Percentiles rank a stretch among this genome's conserved stretches.
Evolutionary conservation across 2,329 filamentous ascomycete genomes (phyloP).

Genomic region (Scytalidium lignicola): DNA sequence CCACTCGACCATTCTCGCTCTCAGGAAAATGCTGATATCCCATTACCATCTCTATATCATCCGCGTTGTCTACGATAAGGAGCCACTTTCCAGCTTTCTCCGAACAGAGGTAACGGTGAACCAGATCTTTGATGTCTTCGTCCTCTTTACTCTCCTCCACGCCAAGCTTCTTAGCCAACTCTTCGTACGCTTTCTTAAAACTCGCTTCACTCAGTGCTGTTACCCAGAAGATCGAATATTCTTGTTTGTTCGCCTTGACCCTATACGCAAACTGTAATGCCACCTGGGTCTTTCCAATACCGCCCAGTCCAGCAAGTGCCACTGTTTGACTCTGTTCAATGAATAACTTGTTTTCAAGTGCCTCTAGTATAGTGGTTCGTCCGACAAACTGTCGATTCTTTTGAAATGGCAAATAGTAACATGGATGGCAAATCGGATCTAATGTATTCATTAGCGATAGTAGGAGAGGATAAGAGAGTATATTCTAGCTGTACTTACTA

Average conservation of each 20-base stretch:
- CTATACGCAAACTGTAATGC: constrained; percentile 23
- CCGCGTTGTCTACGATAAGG: constrained; percentile 1
- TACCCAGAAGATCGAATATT: constrained; percentile 25
- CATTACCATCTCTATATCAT: constrained; percentile 3
- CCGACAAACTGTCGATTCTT: constrained; percentile 8
- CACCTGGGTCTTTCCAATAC: constrained; percentile 25
- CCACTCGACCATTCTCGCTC: constrained; percentile 4
- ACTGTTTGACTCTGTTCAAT: constrained; percentile 6
- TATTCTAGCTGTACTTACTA: constrained; percentile 11
- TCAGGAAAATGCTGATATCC: constrained; percentile 3
- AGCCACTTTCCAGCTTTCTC: constrained; percentile 8
- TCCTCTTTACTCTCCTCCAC: constrained; percentile 4
- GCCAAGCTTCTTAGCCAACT: constrained; percentile 7
- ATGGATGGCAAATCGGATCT: constrained; percentile 5
- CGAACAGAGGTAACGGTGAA: constrained; percentile 3
- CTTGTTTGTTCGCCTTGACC: constrained; percentile 12
- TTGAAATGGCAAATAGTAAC: constrained; percentile 3
- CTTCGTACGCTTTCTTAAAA: constrained; percentile 6
- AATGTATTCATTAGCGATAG: constrained; percentile 9
- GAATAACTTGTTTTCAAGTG: constrained; percentile 8
- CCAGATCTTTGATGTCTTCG: constrained; percentile 5
- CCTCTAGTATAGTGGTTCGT: constrained; percentile 6
- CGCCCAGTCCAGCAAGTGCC: constrained; percentile 21
- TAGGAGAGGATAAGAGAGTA: constrained; percentile 9
- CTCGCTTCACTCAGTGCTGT: constrained; percentile 5